Base-by-base conservation (phyloP, 1,284 basidiomycete genomes). In the Vanrija humicola region DNA sequence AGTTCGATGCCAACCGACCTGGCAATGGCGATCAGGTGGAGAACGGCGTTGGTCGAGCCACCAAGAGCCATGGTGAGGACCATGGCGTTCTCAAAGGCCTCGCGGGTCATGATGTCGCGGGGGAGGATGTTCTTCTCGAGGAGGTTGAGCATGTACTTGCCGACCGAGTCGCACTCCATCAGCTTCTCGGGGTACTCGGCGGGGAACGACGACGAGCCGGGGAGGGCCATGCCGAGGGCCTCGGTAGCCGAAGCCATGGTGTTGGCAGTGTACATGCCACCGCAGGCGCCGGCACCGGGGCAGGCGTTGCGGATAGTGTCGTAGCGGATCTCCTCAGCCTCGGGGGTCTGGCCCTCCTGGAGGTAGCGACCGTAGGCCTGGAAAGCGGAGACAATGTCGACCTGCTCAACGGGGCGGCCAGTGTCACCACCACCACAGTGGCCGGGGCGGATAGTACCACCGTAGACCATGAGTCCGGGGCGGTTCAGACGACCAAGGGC, bases 71-170 rank as follows among this genome's bases (percentile, higher is more conserved):
- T 95, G 15, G 89, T 91, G 50, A 97, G 77, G 26, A 88, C 92
- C 84, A 98, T 92, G 18, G 94, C 94, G 76, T 97, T 97, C 79
- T 98, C 94, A 67, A 98, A 97, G 4, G 94, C 93, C 18, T 86
- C 82, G 26, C 87, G 84, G 19, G 93, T 97, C 92, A 98, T 97
- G 76, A 98, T 97, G 72, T 98, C 88, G 48, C 89, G 79, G 15
- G 95, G 95, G 52, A 91, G 83, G 70, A 98, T 88, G 79, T 97
- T 94, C 77, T 91, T 86, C 74, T 88, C 89, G 48, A 98, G 80
- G 52, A 98, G 82, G 68, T 88, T 86, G 64, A 83, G 80, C 87
- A 98, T 93, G 21, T 82, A 85, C 28, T 80, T 75, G 40, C 95
- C 95, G 51, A 92, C 80, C 6, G 83, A 80, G 58, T 86, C 84